These are phyloP conservation scores for Xylaria hypoxylon DNA, from an alignment of 2,329 filamentous ascomycete genomes.

Conservation along the genomic window DNA sequence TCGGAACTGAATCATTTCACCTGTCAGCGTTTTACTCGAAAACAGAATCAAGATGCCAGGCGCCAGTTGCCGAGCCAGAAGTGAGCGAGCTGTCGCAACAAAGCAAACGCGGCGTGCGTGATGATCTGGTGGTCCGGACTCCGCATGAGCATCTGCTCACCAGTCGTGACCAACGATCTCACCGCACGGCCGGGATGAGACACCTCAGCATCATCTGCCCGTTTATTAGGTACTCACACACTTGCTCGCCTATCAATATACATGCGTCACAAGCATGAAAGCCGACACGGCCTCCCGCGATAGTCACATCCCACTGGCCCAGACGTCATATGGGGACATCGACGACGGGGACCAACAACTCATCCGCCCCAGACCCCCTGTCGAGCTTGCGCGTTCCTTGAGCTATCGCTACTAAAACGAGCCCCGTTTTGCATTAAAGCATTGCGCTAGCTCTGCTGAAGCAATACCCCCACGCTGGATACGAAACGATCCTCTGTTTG, in stretches of 20 bases:
- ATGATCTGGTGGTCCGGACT: conserved; percentile 6
- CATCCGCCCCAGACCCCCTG: conserved; percentile 25
- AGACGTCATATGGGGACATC: conserved; percentile 30
- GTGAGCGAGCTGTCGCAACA: background rate
- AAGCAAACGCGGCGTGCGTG: background rate
- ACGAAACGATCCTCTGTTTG: conserved; percentile 26
- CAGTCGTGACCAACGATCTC: conserved; percentile 22
- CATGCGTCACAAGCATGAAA: conserved; percentile 1
- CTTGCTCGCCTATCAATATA: background rate
- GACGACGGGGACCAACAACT: conserved; percentile 23
- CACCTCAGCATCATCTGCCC: conserved; percentile 15
- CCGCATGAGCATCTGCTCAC: conserved; percentile 28
- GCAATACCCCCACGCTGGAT: conserved; percentile 26
- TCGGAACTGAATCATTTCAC: conserved; percentile 5
- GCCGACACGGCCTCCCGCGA: background rate
- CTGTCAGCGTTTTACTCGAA: background rate
- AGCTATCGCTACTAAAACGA: conserved; percentile 28
- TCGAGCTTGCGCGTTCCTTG: conserved; percentile 31
- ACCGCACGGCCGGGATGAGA: conserved; percentile 17
- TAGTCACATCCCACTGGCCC: conserved; percentile 10
- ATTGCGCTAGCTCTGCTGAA: conserved; percentile 25
- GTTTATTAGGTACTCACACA: conserved; percentile 14
- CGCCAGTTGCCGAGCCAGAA: background rate
- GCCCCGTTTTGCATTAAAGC: conserved; percentile 23
- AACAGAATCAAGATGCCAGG: background rate